These are phyloP conservation scores for Metschnikowia gelsemii DNA, from an alignment of 805 yeast genomes.

Conservation along the genomic window DNA sequence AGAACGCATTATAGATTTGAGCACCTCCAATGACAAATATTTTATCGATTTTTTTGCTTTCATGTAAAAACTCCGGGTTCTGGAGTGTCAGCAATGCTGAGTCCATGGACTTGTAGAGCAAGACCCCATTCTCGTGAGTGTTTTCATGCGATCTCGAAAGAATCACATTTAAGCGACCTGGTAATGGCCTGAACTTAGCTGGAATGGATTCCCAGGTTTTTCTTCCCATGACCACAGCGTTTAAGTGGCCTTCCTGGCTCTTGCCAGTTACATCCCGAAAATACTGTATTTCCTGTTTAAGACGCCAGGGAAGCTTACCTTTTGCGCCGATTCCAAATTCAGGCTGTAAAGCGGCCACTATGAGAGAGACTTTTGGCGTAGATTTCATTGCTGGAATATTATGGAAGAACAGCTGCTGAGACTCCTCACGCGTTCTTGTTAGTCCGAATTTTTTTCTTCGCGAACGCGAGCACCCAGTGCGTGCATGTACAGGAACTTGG, in stretches of 20 bases:
- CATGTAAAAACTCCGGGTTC: conserved; percentile 12
- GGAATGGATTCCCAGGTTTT: conserved; percentile 97
- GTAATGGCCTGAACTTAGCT: conserved; percentile 74
- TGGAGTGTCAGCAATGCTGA: conserved; percentile 35
- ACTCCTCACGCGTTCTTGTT: not conserved
- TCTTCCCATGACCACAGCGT: conserved; percentile 94
- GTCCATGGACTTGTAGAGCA: conserved; percentile 31
- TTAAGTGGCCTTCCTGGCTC: conserved; percentile 38
- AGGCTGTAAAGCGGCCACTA: conserved; percentile 87
- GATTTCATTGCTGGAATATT: conserved; percentile 5
- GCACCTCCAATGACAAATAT: conserved; percentile 93
- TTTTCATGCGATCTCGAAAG: conserved; percentile 51
- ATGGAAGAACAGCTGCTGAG: not conserved
- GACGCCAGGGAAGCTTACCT: conserved; percentile 85
- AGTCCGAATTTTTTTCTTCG: not conserved
- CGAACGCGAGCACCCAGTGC: not conserved
- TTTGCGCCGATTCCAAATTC: conserved; percentile 79
- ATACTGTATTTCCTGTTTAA: conserved; percentile 80
- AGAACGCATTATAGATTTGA: conserved; percentile 67
- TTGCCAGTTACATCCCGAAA: conserved; percentile 71
- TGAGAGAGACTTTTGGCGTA: conserved; percentile 38
- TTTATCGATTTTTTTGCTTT: conserved; percentile 41
- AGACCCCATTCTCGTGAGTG: conserved; percentile 25
- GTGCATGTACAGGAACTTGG: conserved; percentile 4
- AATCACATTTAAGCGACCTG: conserved; percentile 71